phyloP scores from a whole-genome alignment of 768 basidiomycete species.

The Trametes maxima region DNA sequence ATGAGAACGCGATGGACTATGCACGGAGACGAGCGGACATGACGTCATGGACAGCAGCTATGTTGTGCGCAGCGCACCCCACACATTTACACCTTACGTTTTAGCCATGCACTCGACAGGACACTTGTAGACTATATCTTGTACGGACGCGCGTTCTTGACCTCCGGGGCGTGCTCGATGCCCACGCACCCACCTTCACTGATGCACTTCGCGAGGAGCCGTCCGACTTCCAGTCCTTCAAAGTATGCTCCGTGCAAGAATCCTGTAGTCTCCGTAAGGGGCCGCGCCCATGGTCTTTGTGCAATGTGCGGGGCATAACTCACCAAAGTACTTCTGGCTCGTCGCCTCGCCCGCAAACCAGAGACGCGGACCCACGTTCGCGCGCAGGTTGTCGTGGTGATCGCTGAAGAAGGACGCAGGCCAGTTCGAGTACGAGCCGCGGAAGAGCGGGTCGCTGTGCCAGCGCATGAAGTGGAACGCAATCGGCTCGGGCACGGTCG shows the following conservation, averaged over 20 bases:
- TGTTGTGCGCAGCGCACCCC: neutral
- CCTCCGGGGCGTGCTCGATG: slow-evolving; percentile 25
- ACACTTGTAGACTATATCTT: slow-evolving; percentile 6
- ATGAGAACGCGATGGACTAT: neutral
- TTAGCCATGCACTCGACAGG: too few species aligned
- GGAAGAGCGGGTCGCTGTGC: slow-evolving; percentile 50
- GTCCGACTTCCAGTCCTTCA: slow-evolving; percentile 34
- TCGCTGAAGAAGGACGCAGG: slow-evolving; percentile 53
- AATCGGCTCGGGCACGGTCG: slow-evolving; percentile 51
- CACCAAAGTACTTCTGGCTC: slow-evolving; percentile 59
- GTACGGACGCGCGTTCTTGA: slow-evolving; percentile 29
- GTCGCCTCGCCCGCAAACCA: slow-evolving; percentile 71
- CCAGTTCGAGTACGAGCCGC: slow-evolving; percentile 70
- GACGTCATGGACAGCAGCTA: neutral
- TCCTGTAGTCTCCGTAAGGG: slow-evolving; percentile 19
- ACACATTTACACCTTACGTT: too few species aligned
- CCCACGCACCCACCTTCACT: slow-evolving; percentile 18
- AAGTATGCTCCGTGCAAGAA: slow-evolving; percentile 40
- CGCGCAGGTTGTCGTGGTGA: slow-evolving; percentile 59
- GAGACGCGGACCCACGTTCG: slow-evolving; percentile 50
- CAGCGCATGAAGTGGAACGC: slow-evolving; percentile 58
- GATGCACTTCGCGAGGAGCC: slow-evolving; percentile 33
- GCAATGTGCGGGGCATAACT: slow-evolving; percentile 15
- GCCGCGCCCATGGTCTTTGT: neutral
- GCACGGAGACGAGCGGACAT: neutral